Conservation (phyloP, 768 basidiomycete genomes). For the Lyophyllum semitale region DNA sequence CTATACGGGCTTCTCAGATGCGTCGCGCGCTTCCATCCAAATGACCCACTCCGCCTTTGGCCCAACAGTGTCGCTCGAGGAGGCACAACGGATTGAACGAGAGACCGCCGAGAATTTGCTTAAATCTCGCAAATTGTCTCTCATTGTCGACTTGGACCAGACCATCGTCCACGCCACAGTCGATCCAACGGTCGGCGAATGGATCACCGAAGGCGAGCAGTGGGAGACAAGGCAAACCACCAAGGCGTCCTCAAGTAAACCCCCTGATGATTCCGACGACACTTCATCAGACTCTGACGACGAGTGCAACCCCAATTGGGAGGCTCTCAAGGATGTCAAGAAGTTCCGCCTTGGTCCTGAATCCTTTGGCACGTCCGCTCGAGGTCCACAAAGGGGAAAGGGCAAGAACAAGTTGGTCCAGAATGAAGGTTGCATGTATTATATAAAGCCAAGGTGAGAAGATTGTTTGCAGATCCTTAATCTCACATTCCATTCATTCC, state of each 20-base stretch:
- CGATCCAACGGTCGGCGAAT: constrained; percentile 97
- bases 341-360: constrained; percentile 90
- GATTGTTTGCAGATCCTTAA: neutral
- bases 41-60: constrained; percentile 94
- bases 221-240: constrained; percentile 68
- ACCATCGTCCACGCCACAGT: constrained; percentile 99
- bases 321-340: constrained; percentile 86
- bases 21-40: constrained; percentile 84
- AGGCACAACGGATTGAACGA: constrained; percentile 86
- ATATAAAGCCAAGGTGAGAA: constrained; percentile 92
- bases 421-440: constrained; percentile 90
- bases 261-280: constrained; percentile 41
- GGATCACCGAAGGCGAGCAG: constrained; percentile 84
- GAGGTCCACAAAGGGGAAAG: constrained; percentile 42
- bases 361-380: constrained; percentile 49
- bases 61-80: constrained; percentile 88
- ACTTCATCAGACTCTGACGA: constrained; percentile 47
- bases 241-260: constrained; percentile 36
- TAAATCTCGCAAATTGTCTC: constrained; percentile 75
- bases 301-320: constrained; percentile 90
- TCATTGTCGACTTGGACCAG: constrained; percentile 98
- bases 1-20: constrained; percentile 87
- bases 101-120: constrained; percentile 82
- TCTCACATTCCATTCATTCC: neutral
- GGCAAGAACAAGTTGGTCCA: constrained; percentile 68